phyloP scores from a whole-genome alignment of 1,139 yeast genomes.

The Saccharomyces hybrid region DNA sequence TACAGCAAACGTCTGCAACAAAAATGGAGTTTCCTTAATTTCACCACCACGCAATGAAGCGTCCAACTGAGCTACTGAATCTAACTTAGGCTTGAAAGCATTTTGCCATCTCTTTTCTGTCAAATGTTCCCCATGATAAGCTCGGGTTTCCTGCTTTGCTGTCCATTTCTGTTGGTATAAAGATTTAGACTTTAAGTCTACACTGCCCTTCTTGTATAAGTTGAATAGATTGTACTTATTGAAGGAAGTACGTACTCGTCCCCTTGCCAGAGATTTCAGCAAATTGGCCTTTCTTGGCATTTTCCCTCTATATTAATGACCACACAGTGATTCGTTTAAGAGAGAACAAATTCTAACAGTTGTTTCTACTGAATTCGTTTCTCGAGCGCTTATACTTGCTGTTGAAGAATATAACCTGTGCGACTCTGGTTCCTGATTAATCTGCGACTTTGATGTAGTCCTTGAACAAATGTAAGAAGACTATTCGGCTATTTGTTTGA shows the following conservation, averaged over 20 bases:
- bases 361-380: too few relatives aligned
- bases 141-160: constrained; percentile 86
- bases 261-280: constrained; percentile 55
- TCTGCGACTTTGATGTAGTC: too few relatives aligned
- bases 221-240: constrained; percentile 89
- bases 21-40: constrained; percentile 62
- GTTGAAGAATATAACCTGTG: not conserved
- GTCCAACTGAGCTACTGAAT: constrained; percentile 79
- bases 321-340: too few relatives aligned
- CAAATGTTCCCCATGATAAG: constrained; percentile 91
- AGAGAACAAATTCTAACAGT: too few relatives aligned
- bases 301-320: not conserved
- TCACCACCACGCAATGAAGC: constrained; percentile 60
- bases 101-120: constrained; percentile 78
- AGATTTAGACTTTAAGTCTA: constrained; percentile 48
- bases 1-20: constrained; percentile 81
- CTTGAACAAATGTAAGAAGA: too few relatives aligned
- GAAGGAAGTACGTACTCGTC: constrained; percentile 83
- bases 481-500: not conserved
- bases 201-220: constrained; percentile 58
- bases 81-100: constrained; percentile 62
- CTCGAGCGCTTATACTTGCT: too few relatives aligned
- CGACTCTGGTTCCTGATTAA: too few relatives aligned
- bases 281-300: constrained; percentile 62
- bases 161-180: constrained; percentile 87